Evolutionary conservation across 2,329 filamentous ascomycete genomes (phyloP).

Genomic region (Xylaria sp.): DNA sequence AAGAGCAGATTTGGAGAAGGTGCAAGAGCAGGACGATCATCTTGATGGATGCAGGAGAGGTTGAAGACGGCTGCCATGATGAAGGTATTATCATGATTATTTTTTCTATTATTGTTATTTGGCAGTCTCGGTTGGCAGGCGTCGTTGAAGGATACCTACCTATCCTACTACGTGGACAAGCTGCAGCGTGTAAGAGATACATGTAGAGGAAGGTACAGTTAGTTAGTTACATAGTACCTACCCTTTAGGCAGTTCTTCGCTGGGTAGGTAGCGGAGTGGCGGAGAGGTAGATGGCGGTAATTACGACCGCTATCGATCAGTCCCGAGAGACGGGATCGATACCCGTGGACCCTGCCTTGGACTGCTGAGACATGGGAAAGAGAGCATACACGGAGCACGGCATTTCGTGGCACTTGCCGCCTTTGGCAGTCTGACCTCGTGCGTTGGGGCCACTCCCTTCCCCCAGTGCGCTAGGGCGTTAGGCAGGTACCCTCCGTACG

Average conservation of each 20-base stretch:
- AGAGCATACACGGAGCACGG: conserved; percentile 18
- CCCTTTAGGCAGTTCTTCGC: background rate
- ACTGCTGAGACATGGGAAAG: conserved; percentile 11
- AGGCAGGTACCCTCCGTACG: background rate
- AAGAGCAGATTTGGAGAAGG: conserved; percentile 7
- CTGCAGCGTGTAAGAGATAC: background rate
- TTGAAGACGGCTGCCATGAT: conserved; percentile 21
- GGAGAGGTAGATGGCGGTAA: conserved; percentile 11
- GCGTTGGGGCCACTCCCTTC: background rate
- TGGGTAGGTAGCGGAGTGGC: conserved; percentile 18
- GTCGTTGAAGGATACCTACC: background rate
- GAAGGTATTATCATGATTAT: conserved; percentile 7
- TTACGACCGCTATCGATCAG: conserved; percentile 13
- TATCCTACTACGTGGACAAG: conserved; percentile 7
- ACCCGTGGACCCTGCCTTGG: conserved; percentile 12
- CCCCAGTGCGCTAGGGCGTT: background rate
- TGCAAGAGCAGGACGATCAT: conserved; percentile 12
- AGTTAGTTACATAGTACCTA: background rate
- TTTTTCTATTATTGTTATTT: conserved; percentile 1
- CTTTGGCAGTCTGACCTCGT: conserved; percentile 10
- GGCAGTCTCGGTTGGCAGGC: background rate
- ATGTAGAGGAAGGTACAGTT: background rate
- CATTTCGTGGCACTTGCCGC: conserved; percentile 37
- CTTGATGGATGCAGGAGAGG: background rate
- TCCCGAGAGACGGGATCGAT: conserved; percentile 23